Conservation (phyloP, 805 yeast species). For the Myxozyma sirexii region DNA sequence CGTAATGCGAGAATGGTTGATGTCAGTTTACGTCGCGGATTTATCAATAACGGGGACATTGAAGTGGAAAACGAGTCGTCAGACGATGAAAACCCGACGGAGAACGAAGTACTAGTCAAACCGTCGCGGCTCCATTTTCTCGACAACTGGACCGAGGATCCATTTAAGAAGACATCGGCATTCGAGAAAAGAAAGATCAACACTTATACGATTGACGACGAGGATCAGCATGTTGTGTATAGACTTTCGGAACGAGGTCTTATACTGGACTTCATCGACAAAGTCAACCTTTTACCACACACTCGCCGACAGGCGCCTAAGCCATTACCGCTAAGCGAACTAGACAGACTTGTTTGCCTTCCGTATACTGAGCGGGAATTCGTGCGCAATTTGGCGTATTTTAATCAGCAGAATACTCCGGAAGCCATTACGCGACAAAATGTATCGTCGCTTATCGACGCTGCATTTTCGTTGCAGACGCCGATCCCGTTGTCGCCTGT, state of each 20-base stretch:
- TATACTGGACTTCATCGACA: constrained; percentile 66
- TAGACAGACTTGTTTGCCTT: constrained; percentile 28
- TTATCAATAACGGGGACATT: constrained; percentile 58
- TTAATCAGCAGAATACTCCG: constrained; percentile 37
- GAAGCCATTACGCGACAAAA: constrained; percentile 20
- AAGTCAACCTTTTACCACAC: constrained; percentile 45
- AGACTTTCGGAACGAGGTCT: constrained; percentile 70
- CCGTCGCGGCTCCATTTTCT: constrained; percentile 28
- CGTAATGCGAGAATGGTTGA: constrained; percentile 58
- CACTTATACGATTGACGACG: constrained; percentile 32
- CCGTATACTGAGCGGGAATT: constrained; percentile 29
- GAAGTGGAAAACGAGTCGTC: constrained; percentile 52
- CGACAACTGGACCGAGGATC: constrained; percentile 24
- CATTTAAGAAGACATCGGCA: constrained; percentile 16
- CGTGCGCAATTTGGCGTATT: constrained; percentile 30
- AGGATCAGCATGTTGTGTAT: constrained; percentile 53
- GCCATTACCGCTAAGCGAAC: constrained; percentile 16
- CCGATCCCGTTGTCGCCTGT: neutral
- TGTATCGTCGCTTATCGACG: constrained; percentile 26
- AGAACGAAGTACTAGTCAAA: constrained; percentile 21
- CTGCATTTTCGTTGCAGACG: constrained; percentile 9
- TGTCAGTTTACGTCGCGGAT: constrained; percentile 57
- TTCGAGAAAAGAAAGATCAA: constrained; percentile 30
- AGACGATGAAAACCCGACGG: constrained; percentile 43
- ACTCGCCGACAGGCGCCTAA: constrained; percentile 1